These are phyloP conservation scores for Astrephomene gubernaculifera DNA, from an alignment of 139 green algal genomes.

Conservation along the genomic window DNA sequence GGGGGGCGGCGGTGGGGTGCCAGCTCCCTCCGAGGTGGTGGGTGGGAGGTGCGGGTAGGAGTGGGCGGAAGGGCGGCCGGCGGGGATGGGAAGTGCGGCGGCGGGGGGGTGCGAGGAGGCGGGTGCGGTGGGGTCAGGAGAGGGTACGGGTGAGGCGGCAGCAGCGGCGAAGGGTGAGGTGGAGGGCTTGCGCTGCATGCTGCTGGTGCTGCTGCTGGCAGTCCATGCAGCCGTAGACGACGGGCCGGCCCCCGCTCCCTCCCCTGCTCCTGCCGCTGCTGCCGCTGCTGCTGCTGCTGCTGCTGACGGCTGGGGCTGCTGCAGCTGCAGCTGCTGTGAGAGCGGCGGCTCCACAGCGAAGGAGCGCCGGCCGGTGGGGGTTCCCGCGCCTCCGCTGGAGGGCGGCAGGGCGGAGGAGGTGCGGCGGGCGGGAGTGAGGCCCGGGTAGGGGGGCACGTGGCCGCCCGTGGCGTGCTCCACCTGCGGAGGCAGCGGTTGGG, in stretches of 20 bases:
- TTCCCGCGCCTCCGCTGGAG: neutral
- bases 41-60: too few species aligned
- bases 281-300: neutral
- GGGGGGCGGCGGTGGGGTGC: slow-evolving; percentile 45
- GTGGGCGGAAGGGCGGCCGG: too few species aligned
- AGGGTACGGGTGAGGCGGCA: neutral
- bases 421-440: slow-evolving; percentile 7
- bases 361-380: slow-evolving; percentile 9
- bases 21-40: too few species aligned
- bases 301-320: neutral
- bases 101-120: too few species aligned
- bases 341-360: slow-evolving; percentile 9
- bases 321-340: neutral
- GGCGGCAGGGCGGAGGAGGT: slow-evolving; percentile 35
- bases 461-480: slow-evolving; percentile 18
- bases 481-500: neutral
- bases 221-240: neutral
- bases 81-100: too few species aligned
- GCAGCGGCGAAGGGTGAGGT: neutral
- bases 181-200: too few species aligned
- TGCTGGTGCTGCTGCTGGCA: too few species aligned
- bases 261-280: neutral
- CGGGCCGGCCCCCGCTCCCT: neutral
- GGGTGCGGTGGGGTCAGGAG: too few species aligned
- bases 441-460: slow-evolving; percentile 50